Evolutionary conservation across 306 rosid species (phyloP).

Genomic region (Prunus persica): DNA sequence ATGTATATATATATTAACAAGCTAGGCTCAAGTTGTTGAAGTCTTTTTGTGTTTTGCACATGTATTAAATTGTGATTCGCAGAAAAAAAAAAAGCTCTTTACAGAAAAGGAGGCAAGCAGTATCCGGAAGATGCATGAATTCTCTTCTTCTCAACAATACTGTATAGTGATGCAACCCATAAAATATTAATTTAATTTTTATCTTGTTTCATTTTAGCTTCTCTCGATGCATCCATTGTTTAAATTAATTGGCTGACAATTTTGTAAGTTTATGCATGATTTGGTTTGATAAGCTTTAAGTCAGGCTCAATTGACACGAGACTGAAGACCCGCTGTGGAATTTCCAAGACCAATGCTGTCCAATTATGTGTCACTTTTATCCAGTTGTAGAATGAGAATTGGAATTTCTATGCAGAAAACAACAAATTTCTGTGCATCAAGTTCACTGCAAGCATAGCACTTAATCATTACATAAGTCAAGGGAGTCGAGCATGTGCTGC

Average conservation of each 20-base stretch:
- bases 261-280: background rate
- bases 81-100: rapidly evolving
- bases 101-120: too few relatives aligned
- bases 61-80: too few relatives aligned
- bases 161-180: too few relatives aligned
- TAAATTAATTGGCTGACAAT: background rate
- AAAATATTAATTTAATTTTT: too few relatives aligned
- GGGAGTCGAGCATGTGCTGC: constrained; percentile 26
- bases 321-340: constrained; percentile 14
- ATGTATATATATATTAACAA: too few relatives aligned
- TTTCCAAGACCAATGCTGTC: constrained; percentile 28
- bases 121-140: too few relatives aligned
- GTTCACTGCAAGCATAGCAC: constrained; percentile 14
- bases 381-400: background rate
- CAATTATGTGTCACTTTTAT: constrained; percentile 28
- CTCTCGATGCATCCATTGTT: background rate
- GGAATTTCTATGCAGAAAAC: constrained; percentile 29
- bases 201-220: background rate
- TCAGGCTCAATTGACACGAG: constrained; percentile 26
- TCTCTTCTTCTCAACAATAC: too few relatives aligned
- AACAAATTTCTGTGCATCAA: constrained; percentile 30
- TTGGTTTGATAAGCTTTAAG: constrained; percentile 26
- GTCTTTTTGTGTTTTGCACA: too few relatives aligned
- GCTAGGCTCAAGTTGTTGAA: too few relatives aligned
- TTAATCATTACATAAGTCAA: constrained; percentile 46